A percentile compares a stretch with the other conserved stretches of the same genome.
Conservation (phyloP, 768 basidiomycete genomes). For the Polyporus arcularius region DNA sequence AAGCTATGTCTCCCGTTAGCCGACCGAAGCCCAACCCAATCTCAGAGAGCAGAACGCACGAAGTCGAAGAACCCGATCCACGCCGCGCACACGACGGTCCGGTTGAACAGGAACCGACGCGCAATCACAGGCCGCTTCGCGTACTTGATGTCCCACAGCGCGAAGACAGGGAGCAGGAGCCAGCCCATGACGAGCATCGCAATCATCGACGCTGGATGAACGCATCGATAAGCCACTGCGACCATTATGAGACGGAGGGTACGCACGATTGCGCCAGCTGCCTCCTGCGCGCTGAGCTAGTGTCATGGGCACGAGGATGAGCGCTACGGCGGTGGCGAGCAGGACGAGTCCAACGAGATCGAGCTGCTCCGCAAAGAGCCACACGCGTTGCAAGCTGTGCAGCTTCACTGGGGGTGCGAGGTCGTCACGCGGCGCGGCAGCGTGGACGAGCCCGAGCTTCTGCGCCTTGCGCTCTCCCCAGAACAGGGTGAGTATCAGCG, state of each 20-base stretch:
- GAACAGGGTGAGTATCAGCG: constrained; percentile 27
- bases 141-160: constrained; percentile 33
- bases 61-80: constrained; percentile 31
- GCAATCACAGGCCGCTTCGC: constrained; percentile 37
- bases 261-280: constrained; percentile 28
- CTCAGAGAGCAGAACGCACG: constrained; percentile 4
- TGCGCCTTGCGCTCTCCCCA: constrained; percentile 30
- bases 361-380: constrained; percentile 30
- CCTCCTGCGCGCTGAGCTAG: constrained; percentile 24
- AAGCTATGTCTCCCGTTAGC: constrained; percentile 36
- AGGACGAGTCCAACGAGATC: constrained; percentile 32
- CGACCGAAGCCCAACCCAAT: constrained; percentile 10
- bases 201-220: constrained; percentile 30
- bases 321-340: constrained; percentile 29
- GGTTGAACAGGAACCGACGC: constrained; percentile 33
- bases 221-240: neutral
- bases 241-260: neutral
- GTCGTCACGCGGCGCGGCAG: neutral
- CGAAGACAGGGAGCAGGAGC: constrained; percentile 29
- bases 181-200: constrained; percentile 33
- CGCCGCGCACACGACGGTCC: constrained; percentile 33
- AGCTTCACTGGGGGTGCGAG: constrained; percentile 3
- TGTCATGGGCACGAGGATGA: constrained; percentile 32
- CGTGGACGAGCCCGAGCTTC: constrained; percentile 23
- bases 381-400: constrained; percentile 35